These are phyloP conservation scores for Hypoxylon trugodes DNA, from an alignment of 495 filamentous ascomycete genomes.

Conservation along the genomic window DNA sequence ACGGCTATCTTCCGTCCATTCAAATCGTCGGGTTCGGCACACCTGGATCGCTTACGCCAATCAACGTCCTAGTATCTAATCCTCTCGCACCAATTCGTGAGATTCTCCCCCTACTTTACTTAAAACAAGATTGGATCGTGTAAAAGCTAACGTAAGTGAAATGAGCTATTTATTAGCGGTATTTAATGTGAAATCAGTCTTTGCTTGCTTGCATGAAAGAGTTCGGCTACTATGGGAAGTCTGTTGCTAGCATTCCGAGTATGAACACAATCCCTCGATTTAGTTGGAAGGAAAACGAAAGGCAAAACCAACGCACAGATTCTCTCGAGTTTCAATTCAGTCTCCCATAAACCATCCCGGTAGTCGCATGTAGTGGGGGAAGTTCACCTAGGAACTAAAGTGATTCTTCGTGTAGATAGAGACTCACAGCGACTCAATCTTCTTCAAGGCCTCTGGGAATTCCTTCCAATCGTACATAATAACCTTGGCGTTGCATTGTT, in stretches of 20 bases:
- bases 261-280: slow-evolving; percentile 6
- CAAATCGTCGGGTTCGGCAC: background rate
- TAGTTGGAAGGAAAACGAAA: slow-evolving; percentile 18
- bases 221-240: slow-evolving; percentile 17
- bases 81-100: slow-evolving; percentile 17
- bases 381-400: background rate
- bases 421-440: slow-evolving; percentile 58
- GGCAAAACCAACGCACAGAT: slow-evolving; percentile 8
- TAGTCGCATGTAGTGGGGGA: background rate
- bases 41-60: background rate
- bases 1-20: background rate
- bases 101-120: slow-evolving; percentile 10
- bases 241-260: slow-evolving; percentile 1
- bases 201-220: too few relatives aligned
- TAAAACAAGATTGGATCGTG: slow-evolving; percentile 10
- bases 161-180: slow-evolving; percentile 28
- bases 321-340: slow-evolving; percentile 3
- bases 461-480: slow-evolving; percentile 91
- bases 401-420: background rate
- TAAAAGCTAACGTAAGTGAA: slow-evolving; percentile 13
- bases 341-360: slow-evolving; percentile 4
- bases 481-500: slow-evolving; percentile 70
- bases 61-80: slow-evolving; percentile 16
- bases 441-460: slow-evolving; percentile 73
- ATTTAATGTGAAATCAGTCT: slow-evolving; percentile 26